Conservation (phyloP, 1,284 basidiomycete species). For the Porodaedalea pini region DNA sequence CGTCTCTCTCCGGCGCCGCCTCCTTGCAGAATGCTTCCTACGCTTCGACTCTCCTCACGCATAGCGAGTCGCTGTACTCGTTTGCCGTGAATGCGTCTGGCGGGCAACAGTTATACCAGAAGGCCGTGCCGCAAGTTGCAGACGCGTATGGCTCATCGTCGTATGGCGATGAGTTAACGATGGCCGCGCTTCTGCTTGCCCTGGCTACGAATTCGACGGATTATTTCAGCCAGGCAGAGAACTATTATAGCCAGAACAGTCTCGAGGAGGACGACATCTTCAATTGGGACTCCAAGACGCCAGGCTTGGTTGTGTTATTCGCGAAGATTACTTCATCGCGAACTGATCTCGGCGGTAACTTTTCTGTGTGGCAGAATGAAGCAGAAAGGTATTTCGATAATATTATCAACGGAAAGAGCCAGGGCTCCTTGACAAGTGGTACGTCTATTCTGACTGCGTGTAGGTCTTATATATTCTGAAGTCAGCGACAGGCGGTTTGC, state of each 20-base stretch:
- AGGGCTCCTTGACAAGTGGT: slow-evolving; percentile 54
- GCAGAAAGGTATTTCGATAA: slow-evolving; percentile 77
- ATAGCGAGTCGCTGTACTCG: slow-evolving; percentile 71
- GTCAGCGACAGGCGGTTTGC: slow-evolving; percentile 57
- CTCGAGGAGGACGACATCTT: slow-evolving; percentile 62
- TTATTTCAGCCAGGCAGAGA: slow-evolving; percentile 63
- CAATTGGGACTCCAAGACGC: slow-evolving; percentile 87
- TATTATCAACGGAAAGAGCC: slow-evolving; percentile 57
- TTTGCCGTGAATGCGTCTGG: slow-evolving; percentile 66
- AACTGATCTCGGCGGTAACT: slow-evolving; percentile 46
- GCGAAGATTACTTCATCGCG: slow-evolving; percentile 58
- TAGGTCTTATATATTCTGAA: neutral
- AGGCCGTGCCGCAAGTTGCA: slow-evolving; percentile 59
- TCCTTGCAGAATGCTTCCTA: slow-evolving; percentile 75
- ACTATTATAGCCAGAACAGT: slow-evolving; percentile 56
- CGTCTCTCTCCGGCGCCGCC: slow-evolving; percentile 54
- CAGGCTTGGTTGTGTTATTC: slow-evolving; percentile 74
- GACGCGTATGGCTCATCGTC: slow-evolving; percentile 72
- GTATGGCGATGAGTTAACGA: slow-evolving; percentile 65
- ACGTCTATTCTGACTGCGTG: slow-evolving; percentile 20
- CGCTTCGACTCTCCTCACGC: slow-evolving; percentile 61
- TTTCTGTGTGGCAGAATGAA: slow-evolving; percentile 64
- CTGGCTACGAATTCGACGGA: slow-evolving; percentile 62
- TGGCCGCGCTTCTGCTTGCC: slow-evolving; percentile 76
- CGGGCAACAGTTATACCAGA: slow-evolving; percentile 56